A percentile compares a stretch with the other conserved stretches of the same genome.
phyloP scores from a whole-genome alignment of 179 eudicot species.

The Beta macrorhiza region DNA sequence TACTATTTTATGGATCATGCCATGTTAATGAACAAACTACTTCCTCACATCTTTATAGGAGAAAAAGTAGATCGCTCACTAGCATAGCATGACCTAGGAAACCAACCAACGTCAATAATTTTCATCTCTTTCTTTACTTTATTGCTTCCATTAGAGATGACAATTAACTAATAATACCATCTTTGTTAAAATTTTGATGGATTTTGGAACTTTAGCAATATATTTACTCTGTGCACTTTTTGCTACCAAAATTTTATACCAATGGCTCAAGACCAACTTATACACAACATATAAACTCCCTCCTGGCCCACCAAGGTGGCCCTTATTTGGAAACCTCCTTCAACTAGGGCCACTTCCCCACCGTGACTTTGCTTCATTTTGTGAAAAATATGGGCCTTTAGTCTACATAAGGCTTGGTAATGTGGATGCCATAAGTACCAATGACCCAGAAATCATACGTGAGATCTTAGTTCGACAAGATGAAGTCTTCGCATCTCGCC shows the following conservation, averaged over 20 bases:
- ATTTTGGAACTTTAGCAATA: slow-evolving; percentile 27
- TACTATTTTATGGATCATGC: too few species aligned
- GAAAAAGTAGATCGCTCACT: slow-evolving; percentile 27
- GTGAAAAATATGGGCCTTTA: slow-evolving; percentile 76
- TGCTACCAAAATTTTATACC: slow-evolving; percentile 25
- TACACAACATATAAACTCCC: slow-evolving; percentile 45
- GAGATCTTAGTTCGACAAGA: slow-evolving; percentile 79
- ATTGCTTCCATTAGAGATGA: neutral
- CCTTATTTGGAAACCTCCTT: slow-evolving; percentile 86
- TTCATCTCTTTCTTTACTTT: neutral
- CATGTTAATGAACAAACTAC: neutral
- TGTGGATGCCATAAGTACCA: slow-evolving; percentile 90
- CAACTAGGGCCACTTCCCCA: slow-evolving; percentile 78
- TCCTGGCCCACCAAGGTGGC: slow-evolving; percentile 89
- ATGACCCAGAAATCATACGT: slow-evolving; percentile 74
- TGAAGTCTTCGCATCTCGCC: slow-evolving; percentile 86
- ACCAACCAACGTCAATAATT: neutral
- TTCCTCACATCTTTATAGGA: slow-evolving; percentile 12
- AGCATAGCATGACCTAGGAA: slow-evolving; percentile 21
- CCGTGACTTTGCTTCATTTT: slow-evolving; percentile 75
- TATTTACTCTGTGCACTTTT: slow-evolving; percentile 32
- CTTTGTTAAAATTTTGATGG: slow-evolving; percentile 19
- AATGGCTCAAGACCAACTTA: slow-evolving; percentile 26
- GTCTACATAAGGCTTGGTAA: slow-evolving; percentile 79
- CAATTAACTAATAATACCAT: neutral